Base-by-base conservation (phyloP, 768 basidiomycete species). In the Boletus reticulatus region DNA sequence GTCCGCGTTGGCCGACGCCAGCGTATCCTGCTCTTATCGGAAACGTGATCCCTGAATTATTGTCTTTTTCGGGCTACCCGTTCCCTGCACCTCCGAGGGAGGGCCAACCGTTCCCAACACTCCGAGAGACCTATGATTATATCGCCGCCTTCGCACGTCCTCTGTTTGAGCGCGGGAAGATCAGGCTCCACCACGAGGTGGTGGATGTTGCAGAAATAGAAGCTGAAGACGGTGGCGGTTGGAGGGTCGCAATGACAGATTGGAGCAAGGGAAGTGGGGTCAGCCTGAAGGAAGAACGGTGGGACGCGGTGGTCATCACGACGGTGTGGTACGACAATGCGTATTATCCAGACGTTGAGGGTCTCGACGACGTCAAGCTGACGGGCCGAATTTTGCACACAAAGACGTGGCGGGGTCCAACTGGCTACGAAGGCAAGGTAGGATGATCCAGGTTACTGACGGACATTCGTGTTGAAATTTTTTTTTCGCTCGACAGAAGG, bases 301-400 rank as follows among this genome's bases (percentile, higher is more conserved):
- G 81, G 81, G 80, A 82, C 47, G 79, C 76, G 0, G 74, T 81
- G 6, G 75, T 81, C n/a, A 57, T 81, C 27, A 73, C 79, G 13
- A 73, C 68, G 3, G 74, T 78, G 16, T 80, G 73, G 74, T 78
- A 75, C 56, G 79, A 81, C 56, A 72, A 76, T 48, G 74, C 70
- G 6, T 66, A 77, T 8, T 81, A 76, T 72, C 81, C 81, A 0
- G 41, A 59, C 16, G 73, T 77, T 5, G 71, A 74, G 3, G 81
- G 80, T 0, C 56, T 82, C 50, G 73, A 76, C 27, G 72, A 72
- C 24, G 48, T 77, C 24, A 66, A 62, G 36, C 46, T 57, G 36
- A 65, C 63, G n/a, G 75, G 72, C 2, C 51, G 76, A 13, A 72
- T 76, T 4, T 69, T 57, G n/a, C 81, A 82, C 49, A 73, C 78